Base-by-base conservation (phyloP, 305 asterid genomes). In the Andrographis paniculata region DNA sequence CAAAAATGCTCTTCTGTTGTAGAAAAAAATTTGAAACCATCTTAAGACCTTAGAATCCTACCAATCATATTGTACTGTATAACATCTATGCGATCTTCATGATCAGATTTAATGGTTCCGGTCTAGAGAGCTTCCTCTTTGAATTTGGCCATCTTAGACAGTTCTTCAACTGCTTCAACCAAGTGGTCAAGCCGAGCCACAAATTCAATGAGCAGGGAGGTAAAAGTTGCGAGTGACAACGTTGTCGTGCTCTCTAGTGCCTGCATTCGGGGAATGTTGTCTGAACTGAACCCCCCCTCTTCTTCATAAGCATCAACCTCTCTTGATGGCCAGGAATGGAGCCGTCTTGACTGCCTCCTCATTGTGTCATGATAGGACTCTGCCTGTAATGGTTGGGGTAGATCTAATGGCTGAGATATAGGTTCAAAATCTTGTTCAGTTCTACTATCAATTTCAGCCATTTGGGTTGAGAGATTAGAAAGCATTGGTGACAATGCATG, bases 151-250 rank as follows among this genome's bases (percentile, higher is more conserved):
- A 75, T 43, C 48, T 61, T 69, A 11, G 93, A 69, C 27, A 82
- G 80, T 21, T 66, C 51, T 62, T 78, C 80, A n/a, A 78, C 88
- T 23, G 85, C 82, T 45, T 71, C 93, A 33, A 76, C 82, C 54
- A 82, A 61, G 73, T 78, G 87, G 56, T 82, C 83, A 14, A 82
- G 82, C 49, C 93, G 55, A 14, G 82, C 88, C 60, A 75, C 78
- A 47, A 82, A 73, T 74, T 82, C 88, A 14, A 82, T 54, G 13
- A 78, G 77, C 65, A 82, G 44, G 9, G 79, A 78, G 16, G 85
- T 71, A 45, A 78, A 81, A 31, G 82, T 73, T 40, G 82, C 84
- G 5, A 78, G 68, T 7, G 93, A 82, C 5, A 78, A 40, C 6
- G 77, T 68, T 6, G 82, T 61, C 8, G 82, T 73, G 60, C 77